A percentile compares a stretch with the other conserved stretches of the same genome.
phyloP scores from a whole-genome alignment of 2,329 filamentous ascomycete genomes.

The Pseudogymnoascus sp. region DNA sequence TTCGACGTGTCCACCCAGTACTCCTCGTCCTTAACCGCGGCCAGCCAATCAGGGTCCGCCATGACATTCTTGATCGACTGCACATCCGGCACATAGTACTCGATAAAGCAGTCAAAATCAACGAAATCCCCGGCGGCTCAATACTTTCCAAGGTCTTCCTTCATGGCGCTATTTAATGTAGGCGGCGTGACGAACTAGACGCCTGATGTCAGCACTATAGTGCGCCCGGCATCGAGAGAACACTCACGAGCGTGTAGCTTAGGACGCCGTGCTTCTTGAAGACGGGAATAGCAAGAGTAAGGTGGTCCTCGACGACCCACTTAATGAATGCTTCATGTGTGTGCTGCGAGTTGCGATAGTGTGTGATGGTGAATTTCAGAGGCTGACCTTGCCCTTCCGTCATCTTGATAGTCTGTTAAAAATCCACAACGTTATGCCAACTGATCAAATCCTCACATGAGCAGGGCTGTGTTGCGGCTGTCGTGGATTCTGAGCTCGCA shows the following conservation, averaged over 20 bases:
- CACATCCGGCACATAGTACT: slow-evolving; percentile 23
- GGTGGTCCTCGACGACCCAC: slow-evolving; percentile 27
- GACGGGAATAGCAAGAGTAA: slow-evolving; percentile 24
- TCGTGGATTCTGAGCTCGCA: background rate
- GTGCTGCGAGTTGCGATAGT: slow-evolving; percentile 24
- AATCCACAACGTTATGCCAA: background rate
- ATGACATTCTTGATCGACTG: slow-evolving; percentile 20
- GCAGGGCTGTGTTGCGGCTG: background rate
- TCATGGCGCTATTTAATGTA: slow-evolving; percentile 19
- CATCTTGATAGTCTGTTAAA: slow-evolving; percentile 14
- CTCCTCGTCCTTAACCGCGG: slow-evolving; percentile 24
- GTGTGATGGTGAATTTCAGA: slow-evolving; percentile 26
- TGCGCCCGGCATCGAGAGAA: background rate
- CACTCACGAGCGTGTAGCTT: slow-evolving; percentile 24
- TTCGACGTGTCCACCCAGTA: slow-evolving; percentile 26
- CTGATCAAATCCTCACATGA: slow-evolving; percentile 2
- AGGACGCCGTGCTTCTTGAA: slow-evolving; percentile 25
- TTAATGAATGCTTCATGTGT: slow-evolving; percentile 29
- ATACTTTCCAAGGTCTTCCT: slow-evolving; percentile 16
- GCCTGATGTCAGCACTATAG: slow-evolving; percentile 10
- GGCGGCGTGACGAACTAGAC: slow-evolving; percentile 22
- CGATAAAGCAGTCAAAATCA: slow-evolving; percentile 27
- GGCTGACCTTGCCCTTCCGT: slow-evolving; percentile 13
- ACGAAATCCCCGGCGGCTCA: slow-evolving; percentile 16
- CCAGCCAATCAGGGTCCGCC: slow-evolving; percentile 24